phyloP scores from a whole-genome alignment of 139 green algal genomes.

The Desmodesmus armatus region DNA sequence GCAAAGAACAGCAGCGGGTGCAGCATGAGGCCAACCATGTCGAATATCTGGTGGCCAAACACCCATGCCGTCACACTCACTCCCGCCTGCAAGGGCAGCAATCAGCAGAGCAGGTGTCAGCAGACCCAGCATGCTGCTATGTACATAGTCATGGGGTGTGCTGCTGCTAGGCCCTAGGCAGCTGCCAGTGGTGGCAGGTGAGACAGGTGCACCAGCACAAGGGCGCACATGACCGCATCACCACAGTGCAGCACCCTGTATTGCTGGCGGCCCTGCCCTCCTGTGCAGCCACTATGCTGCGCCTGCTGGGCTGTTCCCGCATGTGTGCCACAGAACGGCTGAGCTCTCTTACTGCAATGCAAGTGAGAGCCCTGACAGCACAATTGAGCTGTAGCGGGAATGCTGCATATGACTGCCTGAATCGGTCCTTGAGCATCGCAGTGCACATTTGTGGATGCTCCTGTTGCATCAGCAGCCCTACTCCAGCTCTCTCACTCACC shows the following conservation, averaged over 20 bases:
- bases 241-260: no score
- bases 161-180: background rate
- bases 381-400: no score
- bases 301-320: no score
- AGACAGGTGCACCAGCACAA: no score
- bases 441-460: no score
- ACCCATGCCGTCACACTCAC: background rate
- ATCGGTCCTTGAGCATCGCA: no score
- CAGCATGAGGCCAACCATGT: conserved; percentile 18
- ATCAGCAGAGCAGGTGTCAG: background rate
- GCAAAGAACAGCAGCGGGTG: background rate
- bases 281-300: no score
- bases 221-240: background rate
- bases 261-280: no score
- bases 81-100: conserved; percentile 11
- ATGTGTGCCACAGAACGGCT: no score
- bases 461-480: no score
- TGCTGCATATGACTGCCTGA: no score
- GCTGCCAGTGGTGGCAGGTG: background rate
- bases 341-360: background rate
- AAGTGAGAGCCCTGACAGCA: background rate
- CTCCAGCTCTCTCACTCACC: no score
- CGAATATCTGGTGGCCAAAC: conserved; percentile 33
- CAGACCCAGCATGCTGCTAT: background rate
- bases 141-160: background rate